A percentile compares a stretch with the other conserved stretches of the same genome.
phyloP scores from a whole-genome alignment of 805 yeast species.

The Myxozyma sirexii region DNA sequence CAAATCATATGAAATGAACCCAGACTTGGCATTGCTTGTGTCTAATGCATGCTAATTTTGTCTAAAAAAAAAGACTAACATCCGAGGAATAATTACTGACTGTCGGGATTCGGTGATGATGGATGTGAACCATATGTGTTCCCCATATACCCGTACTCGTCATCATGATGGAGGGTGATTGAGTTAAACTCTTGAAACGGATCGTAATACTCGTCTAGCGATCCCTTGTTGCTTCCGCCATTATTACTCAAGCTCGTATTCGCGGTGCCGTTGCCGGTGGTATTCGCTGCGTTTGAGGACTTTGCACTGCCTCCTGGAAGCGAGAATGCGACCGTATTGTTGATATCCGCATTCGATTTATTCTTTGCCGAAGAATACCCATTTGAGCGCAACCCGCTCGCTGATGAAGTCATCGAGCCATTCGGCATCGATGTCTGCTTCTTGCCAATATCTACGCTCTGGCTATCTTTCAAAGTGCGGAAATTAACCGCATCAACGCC shows the following conservation, averaged over 20 bases:
- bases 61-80: no score
- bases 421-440: not conserved
- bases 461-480: constrained; percentile 39
- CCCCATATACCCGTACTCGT: constrained; percentile 43
- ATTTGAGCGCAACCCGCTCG: constrained; percentile 1
- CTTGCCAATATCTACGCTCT: constrained; percentile 41
- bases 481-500: constrained; percentile 52
- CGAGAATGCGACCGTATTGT: not conserved
- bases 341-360: not conserved
- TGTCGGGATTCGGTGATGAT: not conserved
- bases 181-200: constrained; percentile 87
- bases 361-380: constrained; percentile 7
- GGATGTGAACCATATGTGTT: constrained; percentile 1
- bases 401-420: not conserved
- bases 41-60: not conserved
- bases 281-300: constrained; percentile 11
- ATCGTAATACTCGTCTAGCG: constrained; percentile 53
- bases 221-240: constrained; percentile 24
- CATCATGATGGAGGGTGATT: constrained; percentile 79
- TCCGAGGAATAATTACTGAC: not conserved
- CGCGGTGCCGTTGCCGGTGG: constrained; percentile 2
- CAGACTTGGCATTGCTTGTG: not conserved
- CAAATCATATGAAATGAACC: not conserved
- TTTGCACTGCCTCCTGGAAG: constrained; percentile 4
- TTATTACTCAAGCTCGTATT: constrained; percentile 12